Conservation (phyloP, 768 basidiomycete species). For the Sistotremastrum niveocremeum region DNA sequence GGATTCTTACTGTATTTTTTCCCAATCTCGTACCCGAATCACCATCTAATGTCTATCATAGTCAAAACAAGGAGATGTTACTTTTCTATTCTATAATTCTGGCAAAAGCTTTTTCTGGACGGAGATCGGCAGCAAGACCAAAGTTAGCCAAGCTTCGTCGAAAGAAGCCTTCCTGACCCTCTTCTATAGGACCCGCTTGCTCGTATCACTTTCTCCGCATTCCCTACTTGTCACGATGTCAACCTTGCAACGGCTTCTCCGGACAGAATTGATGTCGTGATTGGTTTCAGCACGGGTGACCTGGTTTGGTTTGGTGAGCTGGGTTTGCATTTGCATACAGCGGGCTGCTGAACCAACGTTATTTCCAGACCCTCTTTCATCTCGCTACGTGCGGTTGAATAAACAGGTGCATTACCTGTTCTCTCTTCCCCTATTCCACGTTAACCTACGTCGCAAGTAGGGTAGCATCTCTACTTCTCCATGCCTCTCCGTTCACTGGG, state of each 20-base stretch:
- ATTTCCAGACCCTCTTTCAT: slow-evolving; percentile 56
- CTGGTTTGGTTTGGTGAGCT: slow-evolving; percentile 84
- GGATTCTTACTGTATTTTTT: slow-evolving; percentile 26
- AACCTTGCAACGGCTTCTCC: slow-evolving; percentile 65
- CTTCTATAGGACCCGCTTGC: slow-evolving; percentile 65
- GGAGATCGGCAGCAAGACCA: slow-evolving; percentile 73
- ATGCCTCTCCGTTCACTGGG: slow-evolving; percentile 86
- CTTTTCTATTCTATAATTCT: slow-evolving; percentile 81
- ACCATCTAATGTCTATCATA: slow-evolving; percentile 14
- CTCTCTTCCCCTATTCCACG: not conserved
- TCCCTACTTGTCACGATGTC: slow-evolving; percentile 86
- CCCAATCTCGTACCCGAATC: too few species aligned
- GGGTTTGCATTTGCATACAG: not conserved
- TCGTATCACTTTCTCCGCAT: slow-evolving; percentile 70
- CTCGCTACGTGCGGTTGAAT: slow-evolving; percentile 75
- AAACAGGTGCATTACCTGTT: slow-evolving; percentile 44
- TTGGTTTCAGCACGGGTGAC: slow-evolving; percentile 93
- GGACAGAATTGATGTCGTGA: slow-evolving; percentile 73
- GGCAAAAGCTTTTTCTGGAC: slow-evolving; percentile 77
- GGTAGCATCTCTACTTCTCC: slow-evolving; percentile 70
- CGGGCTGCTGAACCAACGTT: slow-evolving; percentile 1
- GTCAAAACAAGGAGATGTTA: slow-evolving; percentile 71
- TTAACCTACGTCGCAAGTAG: slow-evolving; percentile 17
- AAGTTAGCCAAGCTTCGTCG: slow-evolving; percentile 33
- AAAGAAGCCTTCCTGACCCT: not conserved